Conservation (phyloP, 179 eudicot genomes). For the Beta macrorhiza region DNA sequence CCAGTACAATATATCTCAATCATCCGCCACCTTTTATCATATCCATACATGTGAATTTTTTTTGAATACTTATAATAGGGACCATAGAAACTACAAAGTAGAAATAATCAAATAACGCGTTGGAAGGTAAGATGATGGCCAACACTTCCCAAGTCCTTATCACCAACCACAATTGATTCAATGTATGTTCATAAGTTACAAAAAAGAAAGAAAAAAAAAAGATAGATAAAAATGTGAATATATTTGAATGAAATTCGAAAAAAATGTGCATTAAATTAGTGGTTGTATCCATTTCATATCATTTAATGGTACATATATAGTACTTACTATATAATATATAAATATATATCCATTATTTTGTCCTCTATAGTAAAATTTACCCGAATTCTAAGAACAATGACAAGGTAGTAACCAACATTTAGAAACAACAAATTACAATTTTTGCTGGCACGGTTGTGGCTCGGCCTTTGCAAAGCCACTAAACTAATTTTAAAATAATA, state of each 20-base stretch:
- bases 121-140: not conserved
- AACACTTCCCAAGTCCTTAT: not conserved
- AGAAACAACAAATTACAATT: slow-evolving; percentile 37
- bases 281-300: slow-evolving; percentile 16
- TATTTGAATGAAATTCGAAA: not conserved
- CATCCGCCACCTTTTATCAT: slow-evolving; percentile 7
- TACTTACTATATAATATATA: slow-evolving; percentile 5
- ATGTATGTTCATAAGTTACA: not conserved
- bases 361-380: slow-evolving; percentile 17
- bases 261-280: slow-evolving; percentile 22
- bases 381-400: slow-evolving; percentile 21
- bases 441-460: slow-evolving; percentile 23
- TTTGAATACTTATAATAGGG: not conserved
- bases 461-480: slow-evolving; percentile 36
- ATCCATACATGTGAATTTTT: slow-evolving; percentile 28
- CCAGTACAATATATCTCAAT: slow-evolving; percentile 13
- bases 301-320: slow-evolving; percentile 15
- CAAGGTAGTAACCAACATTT: slow-evolving; percentile 26
- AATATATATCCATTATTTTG: slow-evolving; percentile 12
- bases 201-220: not conserved
- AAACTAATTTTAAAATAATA: slow-evolving; percentile 5
- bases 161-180: not conserved
- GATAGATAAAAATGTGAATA: too few species aligned
- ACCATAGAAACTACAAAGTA: slow-evolving; percentile 6
- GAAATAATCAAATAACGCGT: slow-evolving; percentile 24